These are phyloP conservation scores for Sordariomycetes sp. DNA, from an alignment of 2,329 filamentous ascomycete species.

Conservation along the genomic window DNA sequence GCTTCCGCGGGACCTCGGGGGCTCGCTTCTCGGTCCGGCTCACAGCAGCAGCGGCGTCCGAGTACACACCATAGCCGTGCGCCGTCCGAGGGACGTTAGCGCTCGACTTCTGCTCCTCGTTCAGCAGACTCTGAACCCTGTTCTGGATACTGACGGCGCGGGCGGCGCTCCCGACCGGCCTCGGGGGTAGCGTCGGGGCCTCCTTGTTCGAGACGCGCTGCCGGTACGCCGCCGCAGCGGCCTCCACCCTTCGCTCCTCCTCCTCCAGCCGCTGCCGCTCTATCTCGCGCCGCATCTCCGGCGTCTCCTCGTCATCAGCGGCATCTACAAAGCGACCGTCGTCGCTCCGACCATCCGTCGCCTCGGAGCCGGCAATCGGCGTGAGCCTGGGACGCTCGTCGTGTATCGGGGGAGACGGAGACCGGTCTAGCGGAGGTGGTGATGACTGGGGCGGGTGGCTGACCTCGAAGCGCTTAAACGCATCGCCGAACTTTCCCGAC, in stretches of 20 bases:
- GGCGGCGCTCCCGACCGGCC: conserved; percentile 43
- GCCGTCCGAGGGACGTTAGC: conserved; percentile 54
- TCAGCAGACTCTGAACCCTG: conserved; percentile 73
- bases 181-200: conserved; percentile 31
- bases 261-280: conserved; percentile 70
- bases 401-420: conserved; percentile 35
- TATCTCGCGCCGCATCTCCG: conserved; percentile 80
- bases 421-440: conserved; percentile 17
- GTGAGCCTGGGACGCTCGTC: conserved; percentile 40
- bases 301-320: conserved; percentile 57
- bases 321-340: conserved; percentile 48
- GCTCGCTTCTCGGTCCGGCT: conserved; percentile 22
- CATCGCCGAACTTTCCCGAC: conserved; percentile 83
- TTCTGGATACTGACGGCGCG: conserved; percentile 81
- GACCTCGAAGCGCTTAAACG: conserved; percentile 81
- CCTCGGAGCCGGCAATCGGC: conserved; percentile 65
- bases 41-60: conserved; percentile 35
- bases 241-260: conserved; percentile 82
- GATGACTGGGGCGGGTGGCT: conserved; percentile 14
- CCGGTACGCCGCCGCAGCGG: conserved; percentile 79
- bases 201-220: conserved; percentile 51
- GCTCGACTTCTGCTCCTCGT: conserved; percentile 55
- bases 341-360: conserved; percentile 45
- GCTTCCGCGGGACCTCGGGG: conserved; percentile 38
- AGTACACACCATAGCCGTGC: conserved; percentile 81